phyloP scores from a whole-genome alignment of 306 rosid genomes.

The Castanea sativa region DNA sequence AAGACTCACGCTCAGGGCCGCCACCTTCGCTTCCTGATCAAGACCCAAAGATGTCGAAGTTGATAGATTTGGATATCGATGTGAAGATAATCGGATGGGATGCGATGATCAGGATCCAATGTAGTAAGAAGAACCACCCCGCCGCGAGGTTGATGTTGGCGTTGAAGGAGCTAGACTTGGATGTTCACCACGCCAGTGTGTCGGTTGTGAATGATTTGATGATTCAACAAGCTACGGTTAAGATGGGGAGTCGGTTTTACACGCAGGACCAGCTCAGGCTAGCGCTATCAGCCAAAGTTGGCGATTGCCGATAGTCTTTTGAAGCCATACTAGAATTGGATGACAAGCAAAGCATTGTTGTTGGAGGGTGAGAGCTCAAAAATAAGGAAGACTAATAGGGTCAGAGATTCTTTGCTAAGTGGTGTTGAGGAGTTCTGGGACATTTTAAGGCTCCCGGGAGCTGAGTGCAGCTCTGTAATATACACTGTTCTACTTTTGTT shows the following conservation, averaged over 20 bases:
- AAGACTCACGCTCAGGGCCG: conserved; percentile 31
- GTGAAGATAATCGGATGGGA: conserved; percentile 97
- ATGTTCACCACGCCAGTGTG: conserved; percentile 88
- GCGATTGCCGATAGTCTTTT: conserved; percentile 36
- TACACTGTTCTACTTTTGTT: conserved; percentile 8
- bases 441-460: conserved; percentile 56
- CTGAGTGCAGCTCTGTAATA: conserved; percentile 36
- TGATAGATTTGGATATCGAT: conserved; percentile 67
- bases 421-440: conserved; percentile 42
- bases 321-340: background rate
- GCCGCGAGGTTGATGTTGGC: conserved; percentile 89
- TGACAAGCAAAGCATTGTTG: no score
- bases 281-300: conserved; percentile 64
- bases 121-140: conserved; percentile 85
- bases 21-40: conserved; percentile 28
- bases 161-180: conserved; percentile 81
- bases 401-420: conserved; percentile 9
- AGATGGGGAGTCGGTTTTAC: conserved; percentile 79
- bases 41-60: conserved; percentile 26
- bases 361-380: background rate
- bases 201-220: conserved; percentile 87
- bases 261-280: conserved; percentile 84
- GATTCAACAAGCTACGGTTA: conserved; percentile 96
- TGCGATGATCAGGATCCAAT: conserved; percentile 84
- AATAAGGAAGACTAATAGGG: background rate